A percentile compares a stretch with the other conserved stretches of the same genome.
Evolutionary conservation across 2,329 filamentous ascomycete species (phyloP).

Genomic region (Aureobasidium sp.): DNA sequence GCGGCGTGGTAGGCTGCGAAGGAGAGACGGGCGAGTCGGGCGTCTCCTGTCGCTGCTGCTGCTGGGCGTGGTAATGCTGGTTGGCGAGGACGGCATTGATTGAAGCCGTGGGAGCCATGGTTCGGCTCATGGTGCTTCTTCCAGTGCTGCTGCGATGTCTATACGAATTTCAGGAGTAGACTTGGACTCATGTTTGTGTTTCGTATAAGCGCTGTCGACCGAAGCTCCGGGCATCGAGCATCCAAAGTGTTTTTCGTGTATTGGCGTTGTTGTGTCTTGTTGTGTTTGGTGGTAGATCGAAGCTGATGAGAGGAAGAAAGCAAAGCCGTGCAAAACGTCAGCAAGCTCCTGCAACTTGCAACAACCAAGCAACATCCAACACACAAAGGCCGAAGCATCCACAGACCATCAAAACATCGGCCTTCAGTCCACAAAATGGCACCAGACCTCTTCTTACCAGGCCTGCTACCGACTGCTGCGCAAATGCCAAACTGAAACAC

Average conservation of each 20-base stretch:
- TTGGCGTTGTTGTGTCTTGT: not conserved
- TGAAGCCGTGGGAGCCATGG: not conserved
- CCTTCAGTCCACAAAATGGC: not conserved
- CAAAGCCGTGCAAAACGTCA: not conserved
- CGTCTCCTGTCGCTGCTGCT: not conserved
- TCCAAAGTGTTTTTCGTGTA: not conserved
- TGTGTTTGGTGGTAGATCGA: not conserved
- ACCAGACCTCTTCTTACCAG: too few species aligned
- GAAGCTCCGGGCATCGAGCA: not conserved
- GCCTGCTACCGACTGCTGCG: not conserved
- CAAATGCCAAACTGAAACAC: not conserved
- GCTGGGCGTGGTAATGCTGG: not conserved
- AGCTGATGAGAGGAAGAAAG: not conserved
- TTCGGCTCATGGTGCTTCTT: not conserved
- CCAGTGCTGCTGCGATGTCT: not conserved
- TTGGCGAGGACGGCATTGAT: slow-evolving; percentile 9
- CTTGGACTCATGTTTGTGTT: not conserved
- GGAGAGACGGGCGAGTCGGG: not conserved
- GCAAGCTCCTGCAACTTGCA: not conserved
- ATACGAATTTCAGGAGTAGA: not conserved
- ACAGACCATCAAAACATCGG: not conserved
- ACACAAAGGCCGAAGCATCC: not conserved
- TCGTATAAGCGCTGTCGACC: slow-evolving; percentile 1
- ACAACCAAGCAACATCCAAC: not conserved
- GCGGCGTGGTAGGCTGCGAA: not conserved